These are phyloP conservation scores for Neurospora hispaniola DNA, from an alignment of 495 filamentous ascomycete species.

Conservation along the genomic window DNA sequence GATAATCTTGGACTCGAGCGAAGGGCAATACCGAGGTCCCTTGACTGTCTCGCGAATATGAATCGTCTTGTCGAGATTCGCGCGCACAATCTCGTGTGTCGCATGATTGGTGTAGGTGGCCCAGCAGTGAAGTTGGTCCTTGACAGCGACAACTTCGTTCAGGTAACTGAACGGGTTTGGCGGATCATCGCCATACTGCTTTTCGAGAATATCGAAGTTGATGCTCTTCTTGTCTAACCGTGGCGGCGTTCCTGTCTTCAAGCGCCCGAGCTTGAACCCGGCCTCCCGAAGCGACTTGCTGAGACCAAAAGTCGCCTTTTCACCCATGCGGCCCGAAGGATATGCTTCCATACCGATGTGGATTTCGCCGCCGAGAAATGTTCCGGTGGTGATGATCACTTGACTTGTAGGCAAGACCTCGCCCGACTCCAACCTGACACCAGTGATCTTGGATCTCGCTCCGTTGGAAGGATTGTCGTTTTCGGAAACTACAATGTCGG, in stretches of 20 bases:
- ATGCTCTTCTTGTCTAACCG: constrained; percentile 76
- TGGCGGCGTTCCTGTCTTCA: constrained; percentile 95
- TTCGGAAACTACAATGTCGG: constrained; percentile 71
- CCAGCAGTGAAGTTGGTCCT: constrained; percentile 73
- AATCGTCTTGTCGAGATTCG: constrained; percentile 82
- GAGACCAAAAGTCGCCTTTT: constrained; percentile 85
- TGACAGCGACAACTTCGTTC: constrained; percentile 62
- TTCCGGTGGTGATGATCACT: constrained; percentile 92
- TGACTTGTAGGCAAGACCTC: constrained; percentile 69
- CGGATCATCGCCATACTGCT: constrained; percentile 73
- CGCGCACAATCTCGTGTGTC: constrained; percentile 74
- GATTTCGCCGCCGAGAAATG: constrained; percentile 92
- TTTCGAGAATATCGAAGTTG: constrained; percentile 58
- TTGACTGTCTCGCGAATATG: constrained; percentile 95
- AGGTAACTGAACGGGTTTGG: constrained; percentile 89
- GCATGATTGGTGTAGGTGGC: constrained; percentile 73
- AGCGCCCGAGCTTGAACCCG: constrained; percentile 79
- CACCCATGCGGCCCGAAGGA: constrained; percentile 86
- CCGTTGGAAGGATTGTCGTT: constrained; percentile 37
- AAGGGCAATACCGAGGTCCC: constrained; percentile 91
- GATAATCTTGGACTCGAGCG: constrained; percentile 88
- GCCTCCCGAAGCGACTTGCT: constrained; percentile 85
- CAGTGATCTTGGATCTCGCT: constrained; percentile 64
- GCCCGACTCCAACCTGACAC: constrained; percentile 80
- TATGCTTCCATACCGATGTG: constrained; percentile 81